These are phyloP conservation scores for Trichoderma lentiforme DNA, from an alignment of 2,329 filamentous ascomycete species.

Conservation along the genomic window DNA sequence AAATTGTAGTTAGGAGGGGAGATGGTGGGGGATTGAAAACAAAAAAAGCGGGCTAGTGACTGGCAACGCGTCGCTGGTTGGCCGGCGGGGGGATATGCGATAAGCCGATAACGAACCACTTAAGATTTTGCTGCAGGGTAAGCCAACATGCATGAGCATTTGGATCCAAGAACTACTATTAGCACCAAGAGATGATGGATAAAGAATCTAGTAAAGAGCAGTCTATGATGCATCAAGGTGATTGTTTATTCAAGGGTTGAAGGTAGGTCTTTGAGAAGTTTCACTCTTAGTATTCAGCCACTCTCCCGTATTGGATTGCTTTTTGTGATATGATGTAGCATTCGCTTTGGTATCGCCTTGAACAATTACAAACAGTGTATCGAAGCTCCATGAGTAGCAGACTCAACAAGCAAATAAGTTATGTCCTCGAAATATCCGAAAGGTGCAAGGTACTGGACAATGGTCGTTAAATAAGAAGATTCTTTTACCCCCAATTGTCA, in stretches of 20 bases:
- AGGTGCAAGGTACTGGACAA: neutral
- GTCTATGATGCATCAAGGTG: neutral
- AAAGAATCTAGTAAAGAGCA: neutral
- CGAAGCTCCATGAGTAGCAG: neutral
- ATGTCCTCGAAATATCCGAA: neutral
- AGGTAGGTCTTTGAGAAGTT: no score
- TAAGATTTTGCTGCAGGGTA: neutral
- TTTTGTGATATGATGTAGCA: neutral
- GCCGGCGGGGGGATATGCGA: neutral
- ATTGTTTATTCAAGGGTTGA: no score
- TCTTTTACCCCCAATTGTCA: neutral
- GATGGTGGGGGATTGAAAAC: conserved; percentile 19
- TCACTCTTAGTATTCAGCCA: neutral
- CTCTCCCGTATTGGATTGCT: neutral
- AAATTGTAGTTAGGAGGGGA: conserved; percentile 11
- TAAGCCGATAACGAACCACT: conserved; percentile 2
- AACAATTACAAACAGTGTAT: neutral
- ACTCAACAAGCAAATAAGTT: neutral
- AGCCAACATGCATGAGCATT: neutral
- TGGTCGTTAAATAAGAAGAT: neutral
- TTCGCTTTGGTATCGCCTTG: neutral
- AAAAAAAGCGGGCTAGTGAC: conserved; percentile 19
- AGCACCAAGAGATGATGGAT: no score
- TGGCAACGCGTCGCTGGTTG: conserved; percentile 16
- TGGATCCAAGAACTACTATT: neutral